Conservation (phyloP, 768 basidiomycete species). For the Strobilomyces dryophilus region DNA sequence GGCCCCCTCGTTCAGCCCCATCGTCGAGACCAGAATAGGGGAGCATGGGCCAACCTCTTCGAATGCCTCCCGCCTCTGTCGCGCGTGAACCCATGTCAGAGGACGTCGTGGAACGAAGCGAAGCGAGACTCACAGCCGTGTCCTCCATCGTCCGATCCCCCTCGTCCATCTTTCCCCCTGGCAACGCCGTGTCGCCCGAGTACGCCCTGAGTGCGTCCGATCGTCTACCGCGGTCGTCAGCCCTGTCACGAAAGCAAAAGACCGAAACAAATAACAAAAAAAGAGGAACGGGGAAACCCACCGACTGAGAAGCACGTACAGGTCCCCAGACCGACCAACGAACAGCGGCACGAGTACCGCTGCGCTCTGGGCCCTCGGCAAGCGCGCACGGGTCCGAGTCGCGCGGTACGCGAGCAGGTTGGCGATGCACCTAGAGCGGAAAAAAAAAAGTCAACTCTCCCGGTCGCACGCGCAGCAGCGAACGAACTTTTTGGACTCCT, state of each 20-base stretch:
- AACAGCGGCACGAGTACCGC: constrained; percentile 85
- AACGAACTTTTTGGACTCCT: constrained; percentile 23
- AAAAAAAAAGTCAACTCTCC: too few species aligned
- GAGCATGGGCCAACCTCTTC: constrained; percentile 62
- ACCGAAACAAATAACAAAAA: neutral
- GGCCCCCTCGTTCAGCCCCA: neutral
- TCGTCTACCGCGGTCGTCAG: constrained; percentile 44
- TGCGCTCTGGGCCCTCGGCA: constrained; percentile 59
- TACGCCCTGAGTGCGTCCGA: constrained; percentile 69
- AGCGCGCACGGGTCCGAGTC: constrained; percentile 27
- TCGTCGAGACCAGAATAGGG: neutral
- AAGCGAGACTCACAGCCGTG: constrained; percentile 54
- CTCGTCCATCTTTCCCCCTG: constrained; percentile 77
- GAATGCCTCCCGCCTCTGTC: constrained; percentile 79
- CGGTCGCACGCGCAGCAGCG: too few species aligned
- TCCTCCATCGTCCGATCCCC: constrained; percentile 69
- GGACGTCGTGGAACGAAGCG: neutral
- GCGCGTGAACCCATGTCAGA: neutral
- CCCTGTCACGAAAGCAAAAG: too few species aligned
- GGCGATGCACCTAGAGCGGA: constrained; percentile 23
- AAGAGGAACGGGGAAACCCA: constrained; percentile 33
- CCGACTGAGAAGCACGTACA: constrained; percentile 85
- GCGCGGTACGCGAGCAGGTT: constrained; percentile 27
- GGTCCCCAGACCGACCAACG: constrained; percentile 75
- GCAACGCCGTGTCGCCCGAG: constrained; percentile 85